Conservation (phyloP, 1,284 basidiomycete genomes). For the Ceratobasidium papillatum region DNA sequence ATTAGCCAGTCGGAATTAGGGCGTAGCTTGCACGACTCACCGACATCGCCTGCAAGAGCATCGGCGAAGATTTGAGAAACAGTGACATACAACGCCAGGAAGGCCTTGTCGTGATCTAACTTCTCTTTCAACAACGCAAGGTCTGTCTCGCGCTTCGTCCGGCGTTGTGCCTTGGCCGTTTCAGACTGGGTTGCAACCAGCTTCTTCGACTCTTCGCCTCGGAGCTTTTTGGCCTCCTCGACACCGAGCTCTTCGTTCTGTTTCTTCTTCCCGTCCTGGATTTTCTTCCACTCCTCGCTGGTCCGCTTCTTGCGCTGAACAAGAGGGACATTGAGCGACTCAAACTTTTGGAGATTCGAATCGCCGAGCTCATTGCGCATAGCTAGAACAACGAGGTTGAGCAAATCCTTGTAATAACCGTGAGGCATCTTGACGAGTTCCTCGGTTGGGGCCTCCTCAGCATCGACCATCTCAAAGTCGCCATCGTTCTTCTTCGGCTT, state of each 20-base stretch:
- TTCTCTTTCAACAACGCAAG: conserved; percentile 54
- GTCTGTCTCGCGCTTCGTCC: conserved; percentile 50
- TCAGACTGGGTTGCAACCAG: conserved; percentile 38
- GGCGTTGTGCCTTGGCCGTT: conserved; percentile 49
- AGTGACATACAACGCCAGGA: conserved; percentile 68
- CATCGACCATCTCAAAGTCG: conserved; percentile 38
- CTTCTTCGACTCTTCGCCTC: conserved; percentile 48
- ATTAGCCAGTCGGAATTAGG: not conserved
- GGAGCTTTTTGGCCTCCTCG: conserved; percentile 48
- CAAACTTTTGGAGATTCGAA: conserved; percentile 50
- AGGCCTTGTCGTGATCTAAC: conserved; percentile 57
- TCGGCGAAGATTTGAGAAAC: conserved; percentile 68
- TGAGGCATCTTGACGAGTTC: conserved; percentile 54
- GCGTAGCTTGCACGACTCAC: not conserved
- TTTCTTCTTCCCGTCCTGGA: conserved; percentile 24
- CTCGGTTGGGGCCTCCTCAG: conserved; percentile 43
- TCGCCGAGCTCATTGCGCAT: conserved; percentile 58
- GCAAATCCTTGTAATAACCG: conserved; percentile 74
- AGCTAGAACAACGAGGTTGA: conserved; percentile 68
- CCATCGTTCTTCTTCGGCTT: conserved; percentile 45
- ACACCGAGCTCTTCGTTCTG: conserved; percentile 44
- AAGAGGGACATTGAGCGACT: conserved; percentile 44
- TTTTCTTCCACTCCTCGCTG: not conserved
- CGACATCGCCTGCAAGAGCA: conserved; percentile 60
- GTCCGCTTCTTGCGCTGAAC: conserved; percentile 30